Evolutionary conservation across 768 basidiomycete genomes (phyloP), one percentile per base, ranked within the genome.

Genomic region (Lactarius akahatsu): DNA sequence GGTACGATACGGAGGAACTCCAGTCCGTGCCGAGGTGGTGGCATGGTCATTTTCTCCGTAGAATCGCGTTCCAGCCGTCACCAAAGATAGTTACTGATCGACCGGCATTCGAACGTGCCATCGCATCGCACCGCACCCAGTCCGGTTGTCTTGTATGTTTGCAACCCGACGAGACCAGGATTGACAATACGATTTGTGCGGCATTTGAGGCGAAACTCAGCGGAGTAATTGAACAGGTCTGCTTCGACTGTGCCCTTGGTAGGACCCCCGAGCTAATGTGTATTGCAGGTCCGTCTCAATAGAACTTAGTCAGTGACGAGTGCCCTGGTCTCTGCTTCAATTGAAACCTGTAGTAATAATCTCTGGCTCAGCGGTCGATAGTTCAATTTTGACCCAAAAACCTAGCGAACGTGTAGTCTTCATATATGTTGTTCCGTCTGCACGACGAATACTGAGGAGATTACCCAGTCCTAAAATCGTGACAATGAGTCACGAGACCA

Each of bases 1-100:
- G 36, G 34, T 50, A 57, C 55, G 59, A 61, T 43, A 43, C 57
- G 1, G 30, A 50, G 6, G 56, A 28, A 20, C 26, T 47, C 54
- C 38, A 65, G n/a, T 26, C 56, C 1, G 56, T 28, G 40, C 59
- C 57, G 23, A 40, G 57, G 18, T 66, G 65, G 61, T 66, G 65
- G 61, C 47, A 62, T 13, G 28, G 9, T 9, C 50, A 66, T 20
- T 66, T 62, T 40, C 47, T 50, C 13, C 20, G 4, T 1, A 62
- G 65, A 23, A 43, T 20, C 8, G 11, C 11, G 1, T n/a, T 30
- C 3, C 54, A 20, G 30, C 65, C 61, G 18, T 62, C 65, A 20
- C 65, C 65, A n/a, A 54, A 40, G 54, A 28, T 3, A 1, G 20
- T 59, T n/a, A 45, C 65, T 2, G 30, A 66, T 62, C 56, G 65